A percentile compares a stretch with the other conserved stretches of the same genome.
Evolutionary conservation across 192 early-diverging fungal species (phyloP).

Genomic region (Backusella mclennaniae): DNA sequence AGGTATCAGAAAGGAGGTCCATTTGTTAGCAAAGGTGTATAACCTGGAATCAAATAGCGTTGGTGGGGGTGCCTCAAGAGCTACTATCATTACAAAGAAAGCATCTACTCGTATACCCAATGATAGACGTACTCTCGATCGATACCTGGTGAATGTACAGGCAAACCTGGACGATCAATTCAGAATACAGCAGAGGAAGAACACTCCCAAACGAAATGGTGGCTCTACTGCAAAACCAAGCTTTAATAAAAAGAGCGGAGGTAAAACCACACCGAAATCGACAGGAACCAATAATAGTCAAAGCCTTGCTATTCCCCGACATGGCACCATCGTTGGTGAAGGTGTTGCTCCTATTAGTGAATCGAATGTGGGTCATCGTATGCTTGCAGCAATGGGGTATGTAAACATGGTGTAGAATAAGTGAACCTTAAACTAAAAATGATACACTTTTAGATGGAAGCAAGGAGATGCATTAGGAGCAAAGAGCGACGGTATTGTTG

Average conservation of each 20-base stretch:
- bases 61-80: slow-evolving; percentile 38
- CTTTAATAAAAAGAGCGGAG: neutral
- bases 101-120: slow-evolving; percentile 40
- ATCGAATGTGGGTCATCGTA: slow-evolving; percentile 64
- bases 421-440: neutral
- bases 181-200: neutral
- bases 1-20: slow-evolving; percentile 40
- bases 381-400: slow-evolving; percentile 70
- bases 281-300: neutral
- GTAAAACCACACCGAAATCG: neutral
- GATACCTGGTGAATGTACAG: slow-evolving; percentile 38
- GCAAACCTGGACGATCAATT: slow-evolving; percentile 25
- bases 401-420: neutral
- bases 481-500: slow-evolving; percentile 44
- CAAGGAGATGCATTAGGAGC: slow-evolving; percentile 47
- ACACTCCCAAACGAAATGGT: neutral
- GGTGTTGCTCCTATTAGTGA: slow-evolving; percentile 51
- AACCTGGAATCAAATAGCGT: slow-evolving; percentile 45
- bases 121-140: slow-evolving; percentile 41
- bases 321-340: slow-evolving; percentile 58
- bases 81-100: slow-evolving; percentile 28
- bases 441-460: slow-evolving; percentile 39
- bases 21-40: slow-evolving; percentile 44
- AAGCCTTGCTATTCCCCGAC: slow-evolving; percentile 15
- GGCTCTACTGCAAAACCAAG: neutral